These are phyloP conservation scores for Hypomontagnella submonticulosa DNA, from an alignment of 495 filamentous ascomycete species.

Conservation along the genomic window DNA sequence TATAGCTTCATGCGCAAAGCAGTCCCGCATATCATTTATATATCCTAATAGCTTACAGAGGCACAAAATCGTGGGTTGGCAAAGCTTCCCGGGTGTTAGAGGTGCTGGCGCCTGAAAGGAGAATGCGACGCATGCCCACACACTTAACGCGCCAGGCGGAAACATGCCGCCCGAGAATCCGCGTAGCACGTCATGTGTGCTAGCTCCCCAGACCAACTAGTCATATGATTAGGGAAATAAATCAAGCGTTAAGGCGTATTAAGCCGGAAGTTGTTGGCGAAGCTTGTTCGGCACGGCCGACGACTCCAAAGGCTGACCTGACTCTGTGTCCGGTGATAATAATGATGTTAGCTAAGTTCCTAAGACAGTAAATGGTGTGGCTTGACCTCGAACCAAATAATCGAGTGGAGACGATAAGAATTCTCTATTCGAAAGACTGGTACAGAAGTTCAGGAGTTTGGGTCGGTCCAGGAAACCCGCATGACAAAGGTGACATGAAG, in stretches of 20 bases:
- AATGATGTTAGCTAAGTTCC: neutral
- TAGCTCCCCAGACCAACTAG: neutral
- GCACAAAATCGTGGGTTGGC: slow-evolving; percentile 6
- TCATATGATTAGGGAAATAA: neutral
- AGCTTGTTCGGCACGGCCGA: neutral
- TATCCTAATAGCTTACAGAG: neutral
- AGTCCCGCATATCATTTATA: neutral
- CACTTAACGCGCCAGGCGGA: slow-evolving; percentile 13
- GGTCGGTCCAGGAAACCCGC: slow-evolving; percentile 4
- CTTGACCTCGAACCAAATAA: neutral
- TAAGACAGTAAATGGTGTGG: neutral
- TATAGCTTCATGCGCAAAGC: slow-evolving; percentile 10
- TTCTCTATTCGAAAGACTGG: neutral
- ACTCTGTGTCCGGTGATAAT: neutral
- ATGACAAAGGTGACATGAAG: slow-evolving; percentile 9
- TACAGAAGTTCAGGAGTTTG: slow-evolving; percentile 2
- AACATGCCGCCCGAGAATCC: slow-evolving; percentile 21
- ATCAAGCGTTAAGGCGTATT: neutral
- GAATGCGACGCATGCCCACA: slow-evolving; percentile 27
- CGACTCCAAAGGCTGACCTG: neutral
- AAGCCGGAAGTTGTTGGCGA: neutral
- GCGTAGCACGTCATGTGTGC: neutral
- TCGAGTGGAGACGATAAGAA: slow-evolving; percentile 2
- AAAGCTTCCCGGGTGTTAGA: slow-evolving; percentile 1
- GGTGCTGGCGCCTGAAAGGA: slow-evolving; percentile 27